These are phyloP conservation scores for Penicillium sp. DNA, from an alignment of 2,329 filamentous ascomycete genomes.

Conservation along the genomic window DNA sequence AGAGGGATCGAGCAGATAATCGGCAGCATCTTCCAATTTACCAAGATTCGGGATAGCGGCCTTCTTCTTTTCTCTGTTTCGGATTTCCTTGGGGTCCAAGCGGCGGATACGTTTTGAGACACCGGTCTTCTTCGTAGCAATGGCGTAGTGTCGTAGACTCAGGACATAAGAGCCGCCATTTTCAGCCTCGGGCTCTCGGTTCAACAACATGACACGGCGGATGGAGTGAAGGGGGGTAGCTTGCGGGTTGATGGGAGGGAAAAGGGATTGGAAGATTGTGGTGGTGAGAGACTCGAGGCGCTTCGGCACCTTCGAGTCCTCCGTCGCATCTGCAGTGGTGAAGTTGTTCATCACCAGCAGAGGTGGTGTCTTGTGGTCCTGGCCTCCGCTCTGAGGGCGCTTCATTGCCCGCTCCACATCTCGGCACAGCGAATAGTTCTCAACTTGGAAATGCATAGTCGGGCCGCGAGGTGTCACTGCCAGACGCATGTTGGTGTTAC, in stretches of 20 bases:
- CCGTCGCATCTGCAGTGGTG: slow-evolving; percentile 58
- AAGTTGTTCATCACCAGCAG: slow-evolving; percentile 99
- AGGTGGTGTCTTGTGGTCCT: slow-evolving; percentile 82
- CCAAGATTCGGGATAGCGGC: slow-evolving; percentile 79
- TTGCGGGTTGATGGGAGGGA: slow-evolving; percentile 92
- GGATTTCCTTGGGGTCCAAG: slow-evolving; percentile 80
- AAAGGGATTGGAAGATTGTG: slow-evolving; percentile 92
- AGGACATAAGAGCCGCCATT: slow-evolving; percentile 68
- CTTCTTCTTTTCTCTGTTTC: slow-evolving; percentile 67
- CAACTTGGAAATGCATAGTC: slow-evolving; percentile 89
- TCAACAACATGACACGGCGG: slow-evolving; percentile 82
- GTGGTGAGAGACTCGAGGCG: slow-evolving; percentile 92
- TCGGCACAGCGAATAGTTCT: slow-evolving; percentile 91
- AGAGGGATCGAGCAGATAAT: slow-evolving; percentile 81
- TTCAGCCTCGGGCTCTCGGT: slow-evolving; percentile 64
- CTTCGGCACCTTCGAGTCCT: slow-evolving; percentile 72
- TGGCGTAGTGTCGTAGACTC: slow-evolving; percentile 90
- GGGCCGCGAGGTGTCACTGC: slow-evolving; percentile 86
- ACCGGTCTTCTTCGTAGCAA: slow-evolving; percentile 82
- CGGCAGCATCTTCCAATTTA: slow-evolving; percentile 87
- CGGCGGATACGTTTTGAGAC: slow-evolving; percentile 80
- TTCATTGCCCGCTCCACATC: slow-evolving; percentile 83
- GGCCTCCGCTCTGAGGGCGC: slow-evolving; percentile 76
- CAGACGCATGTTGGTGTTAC: slow-evolving; percentile 89
- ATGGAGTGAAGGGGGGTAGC: slow-evolving; percentile 88